Percentiles rank a stretch among this genome's conserved stretches.
phyloP scores from a whole-genome alignment of 129 eudicot genomes.

The Artemisia tridentata region DNA sequence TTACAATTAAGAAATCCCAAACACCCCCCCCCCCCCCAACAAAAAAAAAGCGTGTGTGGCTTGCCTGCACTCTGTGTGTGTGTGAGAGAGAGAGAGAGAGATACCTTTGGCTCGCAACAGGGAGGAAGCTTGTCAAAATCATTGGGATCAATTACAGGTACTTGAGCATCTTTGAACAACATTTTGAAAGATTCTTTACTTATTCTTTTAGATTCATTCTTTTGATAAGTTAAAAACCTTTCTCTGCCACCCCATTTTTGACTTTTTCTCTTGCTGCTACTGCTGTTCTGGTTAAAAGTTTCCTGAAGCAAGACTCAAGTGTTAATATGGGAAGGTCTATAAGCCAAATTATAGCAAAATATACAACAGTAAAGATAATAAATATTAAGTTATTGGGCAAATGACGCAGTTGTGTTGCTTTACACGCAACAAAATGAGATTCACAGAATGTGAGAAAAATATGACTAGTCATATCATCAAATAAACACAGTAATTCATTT shows the following conservation, averaged over 20 bases:
- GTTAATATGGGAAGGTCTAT: neutral
- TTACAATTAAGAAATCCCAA: too few species aligned
- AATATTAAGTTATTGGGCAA: too few species aligned
- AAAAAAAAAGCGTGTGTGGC: neutral
- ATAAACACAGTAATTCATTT: too few species aligned
- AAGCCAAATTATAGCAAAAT: neutral
- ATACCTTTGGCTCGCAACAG: slow-evolving; percentile 58
- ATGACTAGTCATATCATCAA: too few species aligned
- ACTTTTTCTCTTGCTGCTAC: slow-evolving; percentile 70
- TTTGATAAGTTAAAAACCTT: slow-evolving; percentile 31
- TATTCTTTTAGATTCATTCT: slow-evolving; percentile 34
- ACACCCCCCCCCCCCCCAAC: too few species aligned
- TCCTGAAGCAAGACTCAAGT: slow-evolving; percentile 39
- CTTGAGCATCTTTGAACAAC: slow-evolving; percentile 35
- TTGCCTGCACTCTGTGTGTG: neutral
- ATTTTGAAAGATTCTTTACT: slow-evolving; percentile 34
- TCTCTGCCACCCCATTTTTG: slow-evolving; percentile 57
- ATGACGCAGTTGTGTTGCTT: neutral
- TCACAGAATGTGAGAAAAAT: neutral
- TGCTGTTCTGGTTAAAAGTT: slow-evolving; percentile 57
- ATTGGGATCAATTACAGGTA: slow-evolving; percentile 27
- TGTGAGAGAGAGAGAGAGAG: slow-evolving; percentile 25
- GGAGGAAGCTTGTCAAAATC: slow-evolving; percentile 85
- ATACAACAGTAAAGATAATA: too few species aligned
- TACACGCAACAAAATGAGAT: slow-evolving; percentile 20